Percentiles rank a stretch among this genome's conserved stretches.
These are phyloP conservation scores for Cardamine chenopodiifolia DNA, from an alignment of 345 rosid genomes.

Conservation along the genomic window DNA sequence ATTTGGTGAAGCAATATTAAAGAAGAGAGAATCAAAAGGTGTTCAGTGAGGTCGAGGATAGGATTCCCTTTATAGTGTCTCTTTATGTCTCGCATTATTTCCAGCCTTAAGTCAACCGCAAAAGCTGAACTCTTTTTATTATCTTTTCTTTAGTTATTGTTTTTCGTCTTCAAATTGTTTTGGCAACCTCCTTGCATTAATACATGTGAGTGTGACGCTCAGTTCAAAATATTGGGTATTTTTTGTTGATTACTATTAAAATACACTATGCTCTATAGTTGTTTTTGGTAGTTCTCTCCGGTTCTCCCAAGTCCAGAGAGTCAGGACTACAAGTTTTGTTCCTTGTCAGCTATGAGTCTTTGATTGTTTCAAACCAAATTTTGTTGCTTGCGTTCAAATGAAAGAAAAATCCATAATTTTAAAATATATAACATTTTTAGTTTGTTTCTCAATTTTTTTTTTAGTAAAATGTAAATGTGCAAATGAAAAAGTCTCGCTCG, in stretches of 20 bases:
- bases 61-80: slow-evolving; percentile 43
- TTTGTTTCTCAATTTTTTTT: no score
- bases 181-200: slow-evolving; percentile 7
- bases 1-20: slow-evolving; percentile 24
- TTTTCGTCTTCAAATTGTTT: background rate
- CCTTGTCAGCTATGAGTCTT: background rate
- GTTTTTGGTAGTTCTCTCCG: background rate
- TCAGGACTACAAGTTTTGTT: background rate
- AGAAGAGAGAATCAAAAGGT: slow-evolving; percentile 33
- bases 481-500: no score
- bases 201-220: slow-evolving; percentile 25
- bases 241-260: background rate
- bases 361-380: no score
- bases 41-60: slow-evolving; percentile 40
- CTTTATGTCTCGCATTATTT: slow-evolving; percentile 41
- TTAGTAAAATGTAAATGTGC: no score
- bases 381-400: background rate
- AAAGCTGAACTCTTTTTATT: slow-evolving; percentile 35
- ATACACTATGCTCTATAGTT: background rate
- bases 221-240: background rate
- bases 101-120: slow-evolving; percentile 43
- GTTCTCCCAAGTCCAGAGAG: background rate
- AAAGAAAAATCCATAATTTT: background rate
- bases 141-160: slow-evolving; percentile 15
- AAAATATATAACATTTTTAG: no score